Base-by-base conservation (phyloP, 495 filamentous ascomycete genomes). In the Entonaema liquescens region DNA sequence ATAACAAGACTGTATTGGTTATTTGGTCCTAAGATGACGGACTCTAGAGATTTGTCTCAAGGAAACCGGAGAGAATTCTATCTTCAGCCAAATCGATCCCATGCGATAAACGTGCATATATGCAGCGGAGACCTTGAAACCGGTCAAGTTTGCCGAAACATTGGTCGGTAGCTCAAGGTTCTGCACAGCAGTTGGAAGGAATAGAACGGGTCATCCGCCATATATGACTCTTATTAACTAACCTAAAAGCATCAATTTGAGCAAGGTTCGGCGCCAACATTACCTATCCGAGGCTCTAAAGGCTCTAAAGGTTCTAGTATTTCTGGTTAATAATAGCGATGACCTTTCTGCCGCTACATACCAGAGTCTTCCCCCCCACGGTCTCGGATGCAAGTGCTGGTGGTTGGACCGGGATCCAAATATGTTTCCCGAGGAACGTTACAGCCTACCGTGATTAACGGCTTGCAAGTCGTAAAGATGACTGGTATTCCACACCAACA, bases 341-440 rank as follows among this genome's bases (percentile, higher is more conserved):
- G 40, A 54, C 23, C 11, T 47, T 47, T 66, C 47, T 35, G 36
- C 38, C 31, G 38, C 60, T 49, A 56, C 33, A 56, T 44, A 61
- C 42, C 23, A 61, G 61, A 33, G 8, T 17, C 11, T 15, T 36
- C 19, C 69, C 69, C 57, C 69, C 70, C 70, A 73, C 70, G 60
- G 40, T 62, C 42, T 44, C 61, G 59, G 47, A 65, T 60, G 65
- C 60, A 61, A 49, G 61, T 23, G 57, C 57, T 55, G 38, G 49
- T 68, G 54, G 66, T 72, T 72, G 65, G 69, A 19, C 60, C 60
- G 60, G 65, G 60, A 65, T 67, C 38, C 60, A 61, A 72, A 19
- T 21, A 40, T 55, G 55, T n/a, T 35, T 72, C 54, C 61, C 65
- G 70, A 72, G 40, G 50, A 62, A 68, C 29, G 70, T 72, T 65